Evolutionary conservation across 2,329 filamentous ascomycete species (phyloP).

Genomic region (Nigrospora osmanthi): DNA sequence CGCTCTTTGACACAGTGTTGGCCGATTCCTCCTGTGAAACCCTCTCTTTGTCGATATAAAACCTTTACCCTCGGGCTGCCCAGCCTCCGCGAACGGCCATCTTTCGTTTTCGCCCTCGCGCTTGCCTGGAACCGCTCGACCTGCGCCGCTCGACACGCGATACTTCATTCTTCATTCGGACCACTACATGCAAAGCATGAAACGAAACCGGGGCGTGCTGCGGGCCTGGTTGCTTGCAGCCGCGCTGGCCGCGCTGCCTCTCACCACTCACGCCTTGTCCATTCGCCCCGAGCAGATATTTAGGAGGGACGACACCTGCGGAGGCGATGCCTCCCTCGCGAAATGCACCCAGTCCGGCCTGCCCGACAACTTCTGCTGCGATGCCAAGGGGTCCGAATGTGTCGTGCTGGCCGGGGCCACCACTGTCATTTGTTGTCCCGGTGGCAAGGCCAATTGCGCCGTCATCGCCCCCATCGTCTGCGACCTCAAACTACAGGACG

Average conservation of each 20-base stretch:
- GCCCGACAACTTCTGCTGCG: constrained; percentile 62
- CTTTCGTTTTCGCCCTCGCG: too few relatives aligned
- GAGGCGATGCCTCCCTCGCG: constrained; percentile 32
- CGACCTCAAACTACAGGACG: constrained; percentile 54
- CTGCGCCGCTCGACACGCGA: too few relatives aligned
- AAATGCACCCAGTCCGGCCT: constrained; percentile 46
- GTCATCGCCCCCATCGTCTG: constrained; percentile 58
- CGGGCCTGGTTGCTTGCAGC: constrained; percentile 28
- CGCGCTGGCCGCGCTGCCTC: constrained; percentile 15
- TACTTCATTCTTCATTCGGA: not conserved
- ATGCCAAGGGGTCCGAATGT: constrained; percentile 39
- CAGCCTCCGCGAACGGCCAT: too few relatives aligned
- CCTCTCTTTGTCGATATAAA: not conserved
- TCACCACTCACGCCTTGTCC: constrained; percentile 19
- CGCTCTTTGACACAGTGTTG: not conserved
- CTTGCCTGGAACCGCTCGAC: too few relatives aligned
- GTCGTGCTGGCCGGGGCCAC: constrained; percentile 54
- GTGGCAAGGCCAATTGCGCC: constrained; percentile 42
- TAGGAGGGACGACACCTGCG: constrained; percentile 40
- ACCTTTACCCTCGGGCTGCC: too few relatives aligned
- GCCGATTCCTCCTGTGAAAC: too few relatives aligned
- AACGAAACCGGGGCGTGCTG: constrained; percentile 18
- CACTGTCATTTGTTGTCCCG: constrained; percentile 65
- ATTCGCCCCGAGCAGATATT: constrained; percentile 30
- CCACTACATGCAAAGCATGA: constrained; percentile 14